These are phyloP conservation scores for Penicillium lividum DNA, from an alignment of 495 filamentous ascomycete species.

Conservation along the genomic window DNA sequence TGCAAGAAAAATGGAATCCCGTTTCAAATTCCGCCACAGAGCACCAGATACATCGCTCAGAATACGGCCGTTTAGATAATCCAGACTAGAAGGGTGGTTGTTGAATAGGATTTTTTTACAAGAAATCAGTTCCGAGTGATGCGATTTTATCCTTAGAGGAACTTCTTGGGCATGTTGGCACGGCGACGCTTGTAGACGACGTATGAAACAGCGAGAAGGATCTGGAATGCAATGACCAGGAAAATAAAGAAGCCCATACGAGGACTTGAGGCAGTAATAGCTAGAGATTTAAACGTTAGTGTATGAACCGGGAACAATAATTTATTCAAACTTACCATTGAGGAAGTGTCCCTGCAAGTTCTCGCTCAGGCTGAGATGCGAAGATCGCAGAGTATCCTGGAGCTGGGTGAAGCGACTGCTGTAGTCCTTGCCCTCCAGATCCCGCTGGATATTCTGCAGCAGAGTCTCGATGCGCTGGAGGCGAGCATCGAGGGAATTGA, in stretches of 20 bases:
- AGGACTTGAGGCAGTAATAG: slow-evolving; percentile 58
- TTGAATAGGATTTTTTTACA: neutral
- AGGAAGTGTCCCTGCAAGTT: slow-evolving; percentile 42
- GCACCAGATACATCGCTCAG: neutral
- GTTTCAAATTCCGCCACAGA: neutral
- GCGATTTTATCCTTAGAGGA: slow-evolving; percentile 56
- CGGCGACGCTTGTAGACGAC: slow-evolving; percentile 80
- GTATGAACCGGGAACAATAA: slow-evolving; percentile 8
- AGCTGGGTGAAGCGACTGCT: slow-evolving; percentile 67
- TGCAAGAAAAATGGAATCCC: slow-evolving; percentile 13
- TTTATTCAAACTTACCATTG: slow-evolving; percentile 28
- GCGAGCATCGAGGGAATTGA: slow-evolving; percentile 56
- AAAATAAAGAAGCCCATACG: slow-evolving; percentile 74
- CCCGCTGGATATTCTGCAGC: slow-evolving; percentile 57
- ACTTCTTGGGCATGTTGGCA: slow-evolving; percentile 84
- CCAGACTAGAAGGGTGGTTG: neutral
- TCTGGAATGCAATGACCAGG: slow-evolving; percentile 74
- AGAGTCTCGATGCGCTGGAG: slow-evolving; percentile 60
- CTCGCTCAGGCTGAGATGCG: slow-evolving; percentile 66
- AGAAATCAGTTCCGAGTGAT: neutral
- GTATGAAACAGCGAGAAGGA: slow-evolving; percentile 67
- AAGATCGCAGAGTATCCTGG: slow-evolving; percentile 69
- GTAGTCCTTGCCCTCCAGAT: slow-evolving; percentile 73
- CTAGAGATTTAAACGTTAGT: slow-evolving; percentile 35
- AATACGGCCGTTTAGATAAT: neutral